Evolutionary conservation across 2,329 filamentous ascomycete species (phyloP).

Genomic region (Graphiopsis chlorocephala): DNA sequence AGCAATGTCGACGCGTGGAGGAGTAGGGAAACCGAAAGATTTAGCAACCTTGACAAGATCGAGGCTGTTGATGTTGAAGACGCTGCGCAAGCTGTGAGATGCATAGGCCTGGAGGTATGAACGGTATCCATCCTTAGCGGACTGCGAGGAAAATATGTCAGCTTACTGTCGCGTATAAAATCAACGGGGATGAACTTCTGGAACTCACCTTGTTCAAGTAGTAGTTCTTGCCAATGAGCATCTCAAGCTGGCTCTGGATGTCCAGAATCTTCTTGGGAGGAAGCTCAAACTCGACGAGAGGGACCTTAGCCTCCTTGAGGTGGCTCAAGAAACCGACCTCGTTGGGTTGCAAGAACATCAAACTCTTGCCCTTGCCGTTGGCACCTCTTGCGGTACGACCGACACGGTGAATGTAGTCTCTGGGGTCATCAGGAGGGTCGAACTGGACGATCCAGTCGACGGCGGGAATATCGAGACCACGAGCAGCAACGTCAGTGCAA

Average conservation of each 20-base stretch:
- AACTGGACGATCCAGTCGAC: conserved; percentile 98
- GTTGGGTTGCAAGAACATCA: conserved; percentile 89
- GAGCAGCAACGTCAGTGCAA: conserved; percentile 92
- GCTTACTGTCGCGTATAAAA: background rate
- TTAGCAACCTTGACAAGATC: conserved; percentile 82
- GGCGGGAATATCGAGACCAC: conserved; percentile 90
- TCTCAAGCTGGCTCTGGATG: conserved; percentile 80
- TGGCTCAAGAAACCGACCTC: conserved; percentile 92
- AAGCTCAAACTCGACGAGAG: conserved; percentile 94
- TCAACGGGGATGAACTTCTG: background rate
- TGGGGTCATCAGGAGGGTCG: conserved; percentile 60
- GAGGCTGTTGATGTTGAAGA: conserved; percentile 80
- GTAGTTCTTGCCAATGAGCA: conserved; percentile 92
- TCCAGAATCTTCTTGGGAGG: conserved; percentile 84
- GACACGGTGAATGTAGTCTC: conserved; percentile 93
- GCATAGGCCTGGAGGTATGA: conserved; percentile 95
- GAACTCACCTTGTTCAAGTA: conserved; percentile 78
- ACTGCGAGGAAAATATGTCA: conserved; percentile 37
- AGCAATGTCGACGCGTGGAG: conserved; percentile 75
- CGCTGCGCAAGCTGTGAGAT: conserved; percentile 75
- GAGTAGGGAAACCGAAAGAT: conserved; percentile 74
- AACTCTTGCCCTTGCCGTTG: conserved; percentile 77
- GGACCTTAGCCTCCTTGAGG: conserved; percentile 85
- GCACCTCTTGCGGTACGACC: conserved; percentile 87
- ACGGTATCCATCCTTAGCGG: conserved; percentile 71